phyloP scores from a whole-genome alignment of 345 rosid genomes.

The Syzygium grande region DNA sequence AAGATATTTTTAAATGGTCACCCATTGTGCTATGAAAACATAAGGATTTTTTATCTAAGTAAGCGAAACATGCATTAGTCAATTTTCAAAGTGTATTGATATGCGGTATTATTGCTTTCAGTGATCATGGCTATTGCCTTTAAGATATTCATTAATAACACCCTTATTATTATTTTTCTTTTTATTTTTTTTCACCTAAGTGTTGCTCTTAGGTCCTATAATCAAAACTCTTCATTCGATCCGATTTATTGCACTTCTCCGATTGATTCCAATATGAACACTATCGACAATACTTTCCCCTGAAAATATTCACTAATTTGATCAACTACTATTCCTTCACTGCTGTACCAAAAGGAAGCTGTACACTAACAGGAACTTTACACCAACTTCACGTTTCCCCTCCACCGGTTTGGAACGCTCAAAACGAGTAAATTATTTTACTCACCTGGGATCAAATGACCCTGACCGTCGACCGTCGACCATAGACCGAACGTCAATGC shows the following conservation, averaged over 20 bases:
- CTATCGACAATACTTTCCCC: too few relatives aligned
- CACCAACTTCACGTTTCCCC: neutral
- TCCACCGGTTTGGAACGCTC: neutral
- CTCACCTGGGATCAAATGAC: neutral
- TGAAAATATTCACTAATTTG: neutral
- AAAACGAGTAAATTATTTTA: neutral
- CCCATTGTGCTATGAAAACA: too few relatives aligned
- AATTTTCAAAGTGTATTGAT: too few relatives aligned
- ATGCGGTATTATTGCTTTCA: too few relatives aligned
- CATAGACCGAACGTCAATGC: neutral
- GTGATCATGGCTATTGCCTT: too few relatives aligned
- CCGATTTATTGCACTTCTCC: neutral
- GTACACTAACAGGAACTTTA: neutral
- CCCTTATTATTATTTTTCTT: too few relatives aligned
- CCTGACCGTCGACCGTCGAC: neutral
- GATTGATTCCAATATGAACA: neutral
- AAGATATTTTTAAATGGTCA: too few relatives aligned
- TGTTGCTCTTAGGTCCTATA: too few relatives aligned
- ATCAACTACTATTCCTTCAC: neutral
- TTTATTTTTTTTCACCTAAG: too few relatives aligned
- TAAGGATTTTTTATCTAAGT: too few relatives aligned
- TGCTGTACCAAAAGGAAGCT: neutral
- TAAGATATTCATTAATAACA: too few relatives aligned
- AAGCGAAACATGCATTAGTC: too few relatives aligned
- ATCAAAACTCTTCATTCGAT: neutral